Evolutionary conservation across 352 stramenopile genomes (phyloP).

Genomic region (Phytophthora constricta): DNA sequence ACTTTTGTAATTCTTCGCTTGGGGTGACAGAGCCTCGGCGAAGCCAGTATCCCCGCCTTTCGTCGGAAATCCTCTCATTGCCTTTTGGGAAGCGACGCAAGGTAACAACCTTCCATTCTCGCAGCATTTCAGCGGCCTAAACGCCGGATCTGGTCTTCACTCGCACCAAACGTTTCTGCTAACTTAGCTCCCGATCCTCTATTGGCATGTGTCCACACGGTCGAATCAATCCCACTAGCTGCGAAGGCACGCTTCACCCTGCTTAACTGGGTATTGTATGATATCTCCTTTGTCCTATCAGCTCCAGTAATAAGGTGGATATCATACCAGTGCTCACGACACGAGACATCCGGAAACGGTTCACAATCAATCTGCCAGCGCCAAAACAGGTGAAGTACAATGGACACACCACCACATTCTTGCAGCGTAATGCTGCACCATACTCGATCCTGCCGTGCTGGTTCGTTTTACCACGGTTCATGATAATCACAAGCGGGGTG

Average conservation of each 20-base stretch:
- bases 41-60: background rate
- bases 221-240: background rate
- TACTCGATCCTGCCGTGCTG: background rate
- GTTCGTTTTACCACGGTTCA: background rate
- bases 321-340: background rate
- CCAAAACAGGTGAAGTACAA: background rate
- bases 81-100: background rate
- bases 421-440: background rate
- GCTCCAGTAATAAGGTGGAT: background rate
- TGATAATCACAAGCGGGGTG: background rate
- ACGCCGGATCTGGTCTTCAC: background rate
- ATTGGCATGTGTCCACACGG: background rate
- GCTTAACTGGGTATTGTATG: background rate
- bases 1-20: background rate
- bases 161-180: background rate
- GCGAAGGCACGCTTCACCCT: background rate
- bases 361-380: background rate
- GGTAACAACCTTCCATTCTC: background rate
- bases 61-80: background rate
- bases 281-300: background rate
- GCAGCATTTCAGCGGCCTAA: background rate
- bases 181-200: background rate
- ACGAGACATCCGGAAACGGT: background rate
- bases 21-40: background rate
- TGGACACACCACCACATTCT: background rate